Conservation (phyloP, 257 asterid species). For the Capsicum baccatum region DNA sequence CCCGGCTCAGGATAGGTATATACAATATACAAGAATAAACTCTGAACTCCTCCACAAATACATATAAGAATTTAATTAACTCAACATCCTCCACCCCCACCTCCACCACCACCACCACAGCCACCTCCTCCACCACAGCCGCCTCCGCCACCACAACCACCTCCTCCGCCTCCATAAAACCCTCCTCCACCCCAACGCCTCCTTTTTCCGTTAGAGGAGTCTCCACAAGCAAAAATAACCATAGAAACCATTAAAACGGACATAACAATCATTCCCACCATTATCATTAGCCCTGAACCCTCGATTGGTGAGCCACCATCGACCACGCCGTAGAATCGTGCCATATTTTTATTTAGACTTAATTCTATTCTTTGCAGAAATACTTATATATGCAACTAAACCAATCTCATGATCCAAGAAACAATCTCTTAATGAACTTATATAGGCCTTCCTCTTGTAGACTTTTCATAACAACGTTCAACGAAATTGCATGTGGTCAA, state of each 20-base stretch:
- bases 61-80: too few species aligned
- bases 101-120: too few species aligned
- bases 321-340: not conserved
- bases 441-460: not conserved
- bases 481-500: not conserved
- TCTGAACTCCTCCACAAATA: too few species aligned
- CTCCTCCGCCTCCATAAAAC: not conserved
- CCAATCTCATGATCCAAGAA: not conserved
- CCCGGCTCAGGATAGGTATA: too few species aligned
- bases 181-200: not conserved
- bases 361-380: not conserved
- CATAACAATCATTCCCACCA: constrained; percentile 33
- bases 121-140: not conserved
- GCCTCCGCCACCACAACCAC: not conserved
- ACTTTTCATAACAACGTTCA: not conserved
- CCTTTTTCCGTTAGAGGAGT: not conserved
- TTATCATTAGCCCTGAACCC: constrained; percentile 22
- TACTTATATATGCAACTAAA: not conserved
- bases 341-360: constrained; percentile 11
- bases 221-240: constrained; percentile 38
- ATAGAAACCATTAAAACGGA: constrained; percentile 29
- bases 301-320: not conserved
- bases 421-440: not conserved
- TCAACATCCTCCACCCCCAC: too few species aligned
- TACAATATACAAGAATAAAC: too few species aligned